phyloP scores from a whole-genome alignment of 1,139 yeast species.

The Zhuliangozyma parablackwelliae region DNA sequence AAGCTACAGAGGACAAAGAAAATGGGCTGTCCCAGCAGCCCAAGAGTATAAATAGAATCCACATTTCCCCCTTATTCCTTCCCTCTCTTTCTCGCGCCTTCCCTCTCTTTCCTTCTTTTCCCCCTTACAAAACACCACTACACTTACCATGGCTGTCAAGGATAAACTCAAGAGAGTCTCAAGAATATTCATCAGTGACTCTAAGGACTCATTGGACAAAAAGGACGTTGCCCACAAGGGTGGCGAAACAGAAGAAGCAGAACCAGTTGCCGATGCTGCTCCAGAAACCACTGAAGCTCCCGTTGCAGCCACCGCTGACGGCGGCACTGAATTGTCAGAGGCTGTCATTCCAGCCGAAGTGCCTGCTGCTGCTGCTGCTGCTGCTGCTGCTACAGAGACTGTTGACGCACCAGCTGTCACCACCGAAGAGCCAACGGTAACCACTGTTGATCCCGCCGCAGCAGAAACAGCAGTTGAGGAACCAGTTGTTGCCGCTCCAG shows the following conservation, averaged over 20 bases:
- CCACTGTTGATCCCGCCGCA: neutral
- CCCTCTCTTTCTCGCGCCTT: neutral
- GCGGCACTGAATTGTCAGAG: too few species aligned
- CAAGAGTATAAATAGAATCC: too few species aligned
- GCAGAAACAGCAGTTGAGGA: slow-evolving; percentile 8
- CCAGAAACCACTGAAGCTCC: slow-evolving; percentile 8
- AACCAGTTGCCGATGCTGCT: slow-evolving; percentile 9
- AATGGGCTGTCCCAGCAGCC: too few species aligned
- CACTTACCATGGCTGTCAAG: slow-evolving; percentile 32
- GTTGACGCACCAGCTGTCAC: too few species aligned
- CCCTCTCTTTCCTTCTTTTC: neutral
- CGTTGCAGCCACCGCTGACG: slow-evolving; percentile 9
- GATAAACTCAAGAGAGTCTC: slow-evolving; percentile 46
- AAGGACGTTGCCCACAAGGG: slow-evolving; percentile 7
- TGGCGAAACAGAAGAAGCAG: slow-evolving; percentile 6
- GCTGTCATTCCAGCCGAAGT: too few species aligned
- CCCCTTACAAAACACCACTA: neutral
- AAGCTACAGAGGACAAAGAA: too few species aligned
- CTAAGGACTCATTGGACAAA: slow-evolving; percentile 10
- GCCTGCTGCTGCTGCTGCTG: too few species aligned
- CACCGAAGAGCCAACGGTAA: too few species aligned
- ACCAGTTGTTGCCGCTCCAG: slow-evolving; percentile 11
- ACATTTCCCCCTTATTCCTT: too few species aligned
- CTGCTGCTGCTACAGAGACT: too few species aligned
- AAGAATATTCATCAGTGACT: slow-evolving; percentile 31